Percentiles rank a stretch among this genome's conserved stretches.
Conservation (phyloP, 768 basidiomycete genomes). For the Infundibulicybe gibba region DNA sequence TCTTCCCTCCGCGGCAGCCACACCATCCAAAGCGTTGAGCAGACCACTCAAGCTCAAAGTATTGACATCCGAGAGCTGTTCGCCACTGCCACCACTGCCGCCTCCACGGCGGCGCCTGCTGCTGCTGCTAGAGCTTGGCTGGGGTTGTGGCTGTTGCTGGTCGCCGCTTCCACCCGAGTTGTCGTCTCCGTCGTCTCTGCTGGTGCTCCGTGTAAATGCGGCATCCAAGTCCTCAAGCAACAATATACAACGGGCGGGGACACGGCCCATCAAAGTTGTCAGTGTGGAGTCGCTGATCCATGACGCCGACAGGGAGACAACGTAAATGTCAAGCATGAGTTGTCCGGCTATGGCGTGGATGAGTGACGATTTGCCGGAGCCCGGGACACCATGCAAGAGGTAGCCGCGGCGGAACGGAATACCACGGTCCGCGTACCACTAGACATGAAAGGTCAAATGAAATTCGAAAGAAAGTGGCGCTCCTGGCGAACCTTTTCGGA, state of each 20-base stretch:
- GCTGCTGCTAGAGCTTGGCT: conserved; percentile 9
- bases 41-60: conserved; percentile 79
- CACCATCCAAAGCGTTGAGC: conserved; percentile 83
- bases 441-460: conserved; percentile 1
- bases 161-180: conserved; percentile 20
- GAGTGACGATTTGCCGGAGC: conserved; percentile 82
- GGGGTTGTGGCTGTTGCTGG: conserved; percentile 8
- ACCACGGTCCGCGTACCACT: conserved; percentile 94
- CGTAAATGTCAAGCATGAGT: conserved; percentile 88
- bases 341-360: conserved; percentile 88
- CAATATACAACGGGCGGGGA: conserved; percentile 82
- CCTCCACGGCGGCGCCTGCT: conserved; percentile 15
- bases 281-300: conserved; percentile 89
- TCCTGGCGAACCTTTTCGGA: conserved; percentile 64
- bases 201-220: conserved; percentile 75
- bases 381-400: conserved; percentile 79
- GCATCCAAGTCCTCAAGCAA: conserved; percentile 91
- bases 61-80: conserved; percentile 72
- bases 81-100: conserved; percentile 39
- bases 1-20: conserved; percentile 83
- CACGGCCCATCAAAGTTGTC: conserved; percentile 81
- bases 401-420: conserved; percentile 91
- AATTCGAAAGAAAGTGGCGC: neutral
- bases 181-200: conserved; percentile 50
- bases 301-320: conserved; percentile 79